Evolutionary conservation across 306 rosid species (phyloP), one percentile per base, ranked within the genome.

Genomic region (Prunus dulcis): DNA sequence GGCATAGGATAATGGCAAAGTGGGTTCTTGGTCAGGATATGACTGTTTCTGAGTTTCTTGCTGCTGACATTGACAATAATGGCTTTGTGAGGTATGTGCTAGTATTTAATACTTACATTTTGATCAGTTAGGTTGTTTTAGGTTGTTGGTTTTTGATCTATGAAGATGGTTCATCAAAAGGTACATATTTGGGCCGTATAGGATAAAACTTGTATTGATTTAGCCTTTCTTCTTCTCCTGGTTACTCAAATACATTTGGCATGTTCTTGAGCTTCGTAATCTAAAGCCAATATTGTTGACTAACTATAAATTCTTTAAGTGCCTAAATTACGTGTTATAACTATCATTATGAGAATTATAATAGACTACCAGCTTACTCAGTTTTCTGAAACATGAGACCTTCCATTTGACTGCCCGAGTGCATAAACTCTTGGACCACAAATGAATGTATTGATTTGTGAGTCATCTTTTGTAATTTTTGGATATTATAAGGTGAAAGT

Each of bases 1-100:
- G 99, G 82, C 96, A 96, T 68, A 91, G 96, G 86, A 89, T 1
- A 83, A 91, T 96, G 99, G 93, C 96, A 2, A 91, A 96, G 88
- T 96, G 98, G 98, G 79, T 96, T 82, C 98, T 96, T 83, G 98
- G 98, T 64, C 99, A 96, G 76, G 89, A 92, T 74, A 88, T 96
- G 99, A 96, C 93, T 61, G 89, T 96, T 43, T 64, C 97, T 20
- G 93, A 92, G 88, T 96, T 96, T 81, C 96, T 92, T 78, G 98
- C 98, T 30, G 99, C 98, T 71, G 99, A 96, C 77, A 92, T 84
- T 7, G 99, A 96, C 84, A 88, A 96, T 67, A 89, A 96, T 76
- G 98, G 98, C 57, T 96, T 83, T 85, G 97, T 96, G 58, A 92
- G 99, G 99, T 96, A 87, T 67, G 84, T 25, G 61, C 46, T 49